phyloP scores from a whole-genome alignment of 1,284 basidiomycete species.

The Pterulicium gracile region DNA sequence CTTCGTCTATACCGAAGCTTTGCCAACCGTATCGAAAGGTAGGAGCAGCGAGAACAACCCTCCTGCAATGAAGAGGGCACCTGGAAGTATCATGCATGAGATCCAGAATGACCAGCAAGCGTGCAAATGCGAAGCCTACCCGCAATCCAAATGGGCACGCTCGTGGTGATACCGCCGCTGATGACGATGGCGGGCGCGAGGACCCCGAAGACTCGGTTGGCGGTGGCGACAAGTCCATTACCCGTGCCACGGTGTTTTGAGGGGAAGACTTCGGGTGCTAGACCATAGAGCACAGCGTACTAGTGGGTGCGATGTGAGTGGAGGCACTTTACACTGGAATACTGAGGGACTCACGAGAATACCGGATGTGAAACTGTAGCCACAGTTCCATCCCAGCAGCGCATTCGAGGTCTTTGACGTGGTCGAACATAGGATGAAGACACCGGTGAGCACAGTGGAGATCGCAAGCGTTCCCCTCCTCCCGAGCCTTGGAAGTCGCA shows the following conservation, averaged over 20 bases:
- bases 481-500: constrained; percentile 39
- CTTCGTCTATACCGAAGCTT: too few relatives aligned
- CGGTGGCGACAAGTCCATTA: constrained; percentile 51
- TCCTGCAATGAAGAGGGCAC: neutral
- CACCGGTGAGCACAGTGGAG: constrained; percentile 47
- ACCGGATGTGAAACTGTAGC: constrained; percentile 24
- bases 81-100: too few relatives aligned
- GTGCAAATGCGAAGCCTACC: constrained; percentile 53
- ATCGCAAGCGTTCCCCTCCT: constrained; percentile 40
- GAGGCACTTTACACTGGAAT: neutral
- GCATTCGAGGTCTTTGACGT: constrained; percentile 51
- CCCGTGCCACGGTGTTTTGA: constrained; percentile 65
- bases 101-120: constrained; percentile 36
- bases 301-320: constrained; percentile 13
- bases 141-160: constrained; percentile 63
- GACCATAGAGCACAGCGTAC: constrained; percentile 64
- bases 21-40: neutral
- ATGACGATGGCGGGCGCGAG: constrained; percentile 60
- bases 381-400: constrained; percentile 67
- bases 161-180: constrained; percentile 45
- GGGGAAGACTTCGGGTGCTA: constrained; percentile 61
- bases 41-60: neutral
- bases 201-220: constrained; percentile 49
- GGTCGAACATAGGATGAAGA: constrained; percentile 60
- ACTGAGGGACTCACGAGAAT: neutral